Percentiles rank a stretch among this genome's conserved stretches.
Evolutionary conservation across 2,329 filamentous ascomycete genomes (phyloP).

Genomic region (Ceratocystis papillata): DNA sequence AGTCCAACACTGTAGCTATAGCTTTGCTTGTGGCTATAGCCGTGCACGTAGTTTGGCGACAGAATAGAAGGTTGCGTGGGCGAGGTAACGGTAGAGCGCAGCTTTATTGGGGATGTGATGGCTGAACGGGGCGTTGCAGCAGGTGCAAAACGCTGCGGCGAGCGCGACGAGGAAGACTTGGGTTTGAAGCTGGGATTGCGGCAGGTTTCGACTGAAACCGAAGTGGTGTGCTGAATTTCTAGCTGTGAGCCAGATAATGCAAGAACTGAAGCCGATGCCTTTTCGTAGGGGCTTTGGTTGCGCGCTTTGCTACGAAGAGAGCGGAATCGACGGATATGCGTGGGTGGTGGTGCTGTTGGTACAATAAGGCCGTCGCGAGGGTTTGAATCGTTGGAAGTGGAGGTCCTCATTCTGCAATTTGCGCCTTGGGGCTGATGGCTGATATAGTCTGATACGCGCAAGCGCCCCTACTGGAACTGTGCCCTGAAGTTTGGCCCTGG

Average conservation of each 20-base stretch:
- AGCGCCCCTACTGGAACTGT: neutral
- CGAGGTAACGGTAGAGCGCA: neutral
- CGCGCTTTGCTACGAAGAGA: slow-evolving; percentile 15
- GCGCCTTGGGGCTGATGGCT: neutral
- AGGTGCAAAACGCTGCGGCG: neutral
- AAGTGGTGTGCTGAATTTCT: slow-evolving; percentile 22
- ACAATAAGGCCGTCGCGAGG: neutral
- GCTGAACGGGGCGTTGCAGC: neutral
- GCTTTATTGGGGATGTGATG: neutral
- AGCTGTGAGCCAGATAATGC: slow-evolving; percentile 8
- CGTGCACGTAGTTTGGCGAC: slow-evolving; percentile 9
- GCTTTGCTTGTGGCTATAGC: neutral
- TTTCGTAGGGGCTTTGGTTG: slow-evolving; percentile 10
- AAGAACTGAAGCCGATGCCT: slow-evolving; percentile 8
- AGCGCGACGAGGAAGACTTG: neutral
- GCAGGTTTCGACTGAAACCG: slow-evolving; percentile 12
- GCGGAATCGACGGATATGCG: slow-evolving; percentile 15
- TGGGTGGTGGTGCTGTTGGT: slow-evolving; percentile 9
- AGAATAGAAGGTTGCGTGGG: neutral
- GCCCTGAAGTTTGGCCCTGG: too few species aligned
- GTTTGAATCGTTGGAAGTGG: slow-evolving; percentile 8
- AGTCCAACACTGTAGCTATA: slow-evolving; percentile 8
- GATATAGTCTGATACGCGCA: neutral
- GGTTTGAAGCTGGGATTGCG: neutral
- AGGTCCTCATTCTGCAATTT: neutral